Evolutionary conservation across 768 basidiomycete species (phyloP).

Genomic region (Hericium erinaceus): DNA sequence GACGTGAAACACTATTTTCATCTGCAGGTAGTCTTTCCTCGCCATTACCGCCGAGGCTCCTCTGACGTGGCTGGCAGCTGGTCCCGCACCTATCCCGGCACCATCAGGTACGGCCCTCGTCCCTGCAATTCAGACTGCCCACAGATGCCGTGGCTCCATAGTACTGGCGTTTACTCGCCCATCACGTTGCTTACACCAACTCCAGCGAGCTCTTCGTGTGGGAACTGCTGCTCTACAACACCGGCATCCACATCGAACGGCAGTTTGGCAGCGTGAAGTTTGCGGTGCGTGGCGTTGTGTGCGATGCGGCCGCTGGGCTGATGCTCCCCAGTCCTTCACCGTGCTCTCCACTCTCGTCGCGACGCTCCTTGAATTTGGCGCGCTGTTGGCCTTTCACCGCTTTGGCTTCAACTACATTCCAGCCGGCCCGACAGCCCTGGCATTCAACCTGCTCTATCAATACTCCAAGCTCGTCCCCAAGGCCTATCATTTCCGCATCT

Average conservation of each 20-base stretch:
- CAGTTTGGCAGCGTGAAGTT: conserved; percentile 83
- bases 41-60: background rate
- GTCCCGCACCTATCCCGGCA: conserved; percentile 85
- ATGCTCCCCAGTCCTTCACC: conserved; percentile 58
- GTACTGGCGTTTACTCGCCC: conserved; percentile 78
- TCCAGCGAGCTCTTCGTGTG: conserved; percentile 81
- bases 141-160: conserved; percentile 23
- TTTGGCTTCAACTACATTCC: conserved; percentile 67
- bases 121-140: background rate
- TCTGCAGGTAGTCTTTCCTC: conserved; percentile 45
- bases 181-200: conserved; percentile 72
- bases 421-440: conserved; percentile 62
- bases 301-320: conserved; percentile 5
- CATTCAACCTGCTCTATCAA: conserved; percentile 81
- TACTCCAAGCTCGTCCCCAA: conserved; percentile 71
- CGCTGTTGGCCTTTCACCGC: conserved; percentile 56
- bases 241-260: conserved; percentile 66
- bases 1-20: conserved; percentile 87
- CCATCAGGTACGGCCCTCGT: conserved; percentile 55
- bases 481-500: conserved; percentile 66
- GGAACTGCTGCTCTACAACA: conserved; percentile 63
- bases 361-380: conserved; percentile 57
- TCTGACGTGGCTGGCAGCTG: conserved; percentile 34
- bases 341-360: conserved; percentile 57
- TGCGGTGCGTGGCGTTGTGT: conserved; percentile 44